Percentiles rank a stretch among this genome's conserved stretches.
phyloP scores from a whole-genome alignment of 169 alveolate genomes.

The Eimeria falciformis region DNA sequence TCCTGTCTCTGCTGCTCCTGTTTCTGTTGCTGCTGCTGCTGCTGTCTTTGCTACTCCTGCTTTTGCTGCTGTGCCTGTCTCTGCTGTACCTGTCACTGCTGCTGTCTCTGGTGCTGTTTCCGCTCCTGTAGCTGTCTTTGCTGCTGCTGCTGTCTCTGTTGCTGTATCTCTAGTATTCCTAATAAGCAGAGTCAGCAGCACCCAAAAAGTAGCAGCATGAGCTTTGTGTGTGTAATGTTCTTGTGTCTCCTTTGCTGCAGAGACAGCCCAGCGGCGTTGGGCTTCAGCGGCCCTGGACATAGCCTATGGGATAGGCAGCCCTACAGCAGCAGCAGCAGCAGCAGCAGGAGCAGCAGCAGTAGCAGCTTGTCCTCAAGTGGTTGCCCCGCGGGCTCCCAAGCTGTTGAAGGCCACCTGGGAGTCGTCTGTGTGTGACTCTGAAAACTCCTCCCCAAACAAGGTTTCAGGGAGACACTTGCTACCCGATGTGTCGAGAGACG shows the following conservation, averaged over 20 bases:
- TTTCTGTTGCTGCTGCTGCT: not conserved
- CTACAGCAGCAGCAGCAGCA: not conserved
- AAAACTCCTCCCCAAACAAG: not conserved
- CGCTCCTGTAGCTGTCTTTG: not conserved
- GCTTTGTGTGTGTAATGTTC: not conserved
- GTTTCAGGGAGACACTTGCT: not conserved
- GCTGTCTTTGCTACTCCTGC: not conserved
- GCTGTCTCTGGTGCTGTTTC: not conserved
- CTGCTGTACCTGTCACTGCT: not conserved
- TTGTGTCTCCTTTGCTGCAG: not conserved
- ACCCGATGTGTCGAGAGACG: not conserved
- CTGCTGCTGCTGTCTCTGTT: not conserved
- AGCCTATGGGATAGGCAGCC: not conserved
- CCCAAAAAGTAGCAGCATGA: too few species aligned
- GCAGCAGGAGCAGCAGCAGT: not conserved
- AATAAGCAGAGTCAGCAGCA: too few species aligned
- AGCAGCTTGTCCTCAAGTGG: constrained; percentile 3
- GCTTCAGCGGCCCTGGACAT: not conserved
- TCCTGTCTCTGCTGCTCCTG: not conserved
- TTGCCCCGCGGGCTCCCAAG: constrained; percentile 15
- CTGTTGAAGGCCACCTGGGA: constrained; percentile 54
- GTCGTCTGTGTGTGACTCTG: not conserved
- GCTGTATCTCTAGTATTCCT: too few species aligned
- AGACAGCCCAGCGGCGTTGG: constrained; percentile 41
- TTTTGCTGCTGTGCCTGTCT: not conserved